Base-by-base conservation (phyloP, 768 basidiomycete species). In the Phaffia tasmanica region DNA sequence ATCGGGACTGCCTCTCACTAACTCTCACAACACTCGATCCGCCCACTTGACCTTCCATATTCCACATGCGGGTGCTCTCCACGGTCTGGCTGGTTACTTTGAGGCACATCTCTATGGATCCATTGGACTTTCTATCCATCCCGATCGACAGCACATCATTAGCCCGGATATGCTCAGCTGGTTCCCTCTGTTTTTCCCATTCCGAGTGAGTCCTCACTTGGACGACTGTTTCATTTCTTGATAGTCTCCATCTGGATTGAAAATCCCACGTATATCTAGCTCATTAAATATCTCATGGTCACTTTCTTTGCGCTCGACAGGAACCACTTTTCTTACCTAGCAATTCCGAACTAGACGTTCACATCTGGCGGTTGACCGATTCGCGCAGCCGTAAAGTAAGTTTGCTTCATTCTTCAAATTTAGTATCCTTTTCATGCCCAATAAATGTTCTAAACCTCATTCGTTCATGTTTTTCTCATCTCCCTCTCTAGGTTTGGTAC, bases 161-260 rank as follows among this genome's bases (percentile, higher is more conserved):
- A 92, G 90, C 9, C 92, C 89, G 72, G 86, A 98, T 71, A 99
- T 99, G 95, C 80, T 98, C 72, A 97, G 93, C 74, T 99, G 95
- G 95, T 99, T 99, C 78, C 95, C 95, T 0, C 77, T 97, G 23
- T 95, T 90, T 78, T 94, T 99, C 77, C 95, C 95, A 1, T 84
- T 98, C 74, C 87, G 85, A 77, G 92, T 87, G 67, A 35, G 83
- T 75, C 11, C 60, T n/a, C 68, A 6, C 6, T 18, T 18, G 19
- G n/a, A 61, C 21, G 50, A n/a, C 21, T 21, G n/a, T 23, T n/a
- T 21, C 48, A 18, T 23, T 53, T 21, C 27, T 47, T 5, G 35
- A 11, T 42, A 42, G 35, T 8, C n/a, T 32, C 18, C 47, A 35
- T 18, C 42, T 1, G 29, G 16, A 0, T 25, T 35, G 25, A 8